phyloP scores from a whole-genome alignment of 108 stramenopile species.

The Nannochloropsis oceanica region DNA sequence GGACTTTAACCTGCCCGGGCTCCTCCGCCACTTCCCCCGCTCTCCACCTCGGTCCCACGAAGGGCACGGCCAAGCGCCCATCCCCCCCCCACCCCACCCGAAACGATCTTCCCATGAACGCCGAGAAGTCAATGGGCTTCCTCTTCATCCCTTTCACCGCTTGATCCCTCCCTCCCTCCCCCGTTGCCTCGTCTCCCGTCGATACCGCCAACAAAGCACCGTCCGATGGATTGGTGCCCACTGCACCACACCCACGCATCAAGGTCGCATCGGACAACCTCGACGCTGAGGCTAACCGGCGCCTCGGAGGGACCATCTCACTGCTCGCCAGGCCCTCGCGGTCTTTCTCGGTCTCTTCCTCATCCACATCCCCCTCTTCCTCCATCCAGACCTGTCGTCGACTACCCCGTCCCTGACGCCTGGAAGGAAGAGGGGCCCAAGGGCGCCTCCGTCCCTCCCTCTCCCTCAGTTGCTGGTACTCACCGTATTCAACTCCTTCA shows the following conservation, averaged over 20 bases:
- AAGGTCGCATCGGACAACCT: background rate
- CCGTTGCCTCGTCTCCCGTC: background rate
- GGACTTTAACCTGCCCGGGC: background rate
- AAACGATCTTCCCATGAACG: conserved; percentile 22
- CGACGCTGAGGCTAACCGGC: too few relatives aligned
- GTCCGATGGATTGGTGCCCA: background rate
- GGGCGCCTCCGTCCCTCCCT: background rate
- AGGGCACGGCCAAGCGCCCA: background rate
- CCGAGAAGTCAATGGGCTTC: conserved; percentile 1
- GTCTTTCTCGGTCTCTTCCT: background rate
- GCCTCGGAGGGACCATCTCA: background rate
- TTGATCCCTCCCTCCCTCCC: background rate
- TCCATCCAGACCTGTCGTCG: background rate
- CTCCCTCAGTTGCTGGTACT: background rate
- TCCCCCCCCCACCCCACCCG: conserved; percentile 23
- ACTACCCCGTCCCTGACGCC: background rate
- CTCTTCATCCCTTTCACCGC: background rate
- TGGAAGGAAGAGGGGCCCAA: background rate
- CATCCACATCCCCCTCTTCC: background rate
- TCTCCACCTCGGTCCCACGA: background rate
- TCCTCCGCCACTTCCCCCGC: background rate
- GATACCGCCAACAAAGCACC: background rate
- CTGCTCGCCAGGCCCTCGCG: background rate
- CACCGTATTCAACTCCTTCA: background rate
- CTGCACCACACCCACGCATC: background rate